Conservation (phyloP, 148 eudicot species). For the Rhododendron mucronatum region DNA sequence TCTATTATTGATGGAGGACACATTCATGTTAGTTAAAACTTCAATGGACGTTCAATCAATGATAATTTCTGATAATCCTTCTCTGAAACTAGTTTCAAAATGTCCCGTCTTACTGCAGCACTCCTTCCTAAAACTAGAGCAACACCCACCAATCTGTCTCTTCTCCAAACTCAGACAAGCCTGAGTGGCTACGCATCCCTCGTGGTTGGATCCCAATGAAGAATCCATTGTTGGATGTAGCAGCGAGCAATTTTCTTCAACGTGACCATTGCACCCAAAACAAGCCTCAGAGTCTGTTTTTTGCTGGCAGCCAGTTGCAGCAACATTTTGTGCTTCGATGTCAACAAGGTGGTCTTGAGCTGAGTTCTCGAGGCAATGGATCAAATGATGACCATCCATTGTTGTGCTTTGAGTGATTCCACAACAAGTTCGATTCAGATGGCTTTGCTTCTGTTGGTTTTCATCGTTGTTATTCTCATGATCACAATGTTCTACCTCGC, state of each 20-base stretch:
- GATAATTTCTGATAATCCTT: conserved; percentile 60
- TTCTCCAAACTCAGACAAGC: conserved; percentile 27
- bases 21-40: background rate
- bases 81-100: conserved; percentile 33
- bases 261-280: background rate
- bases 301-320: background rate
- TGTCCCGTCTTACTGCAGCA: conserved; percentile 38
- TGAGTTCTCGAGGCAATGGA: background rate
- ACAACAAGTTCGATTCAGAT: background rate
- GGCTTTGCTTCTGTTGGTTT: background rate
- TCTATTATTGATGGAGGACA: background rate
- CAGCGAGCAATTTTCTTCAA: background rate
- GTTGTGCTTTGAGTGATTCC: background rate
- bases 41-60: conserved; percentile 37
- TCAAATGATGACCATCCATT: background rate
- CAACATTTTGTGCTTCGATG: background rate
- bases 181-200: conserved; percentile 11
- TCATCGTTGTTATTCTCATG: background rate
- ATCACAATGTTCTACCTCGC: background rate
- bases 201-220: background rate
- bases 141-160: conserved; percentile 48
- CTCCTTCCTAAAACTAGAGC: conserved; percentile 51
- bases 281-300: background rate
- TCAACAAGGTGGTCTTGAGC: conserved; percentile 2
- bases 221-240: background rate